These are phyloP conservation scores for Coemansia sp. DNA, from an alignment of 192 early-diverging fungal species.

Conservation along the genomic window DNA sequence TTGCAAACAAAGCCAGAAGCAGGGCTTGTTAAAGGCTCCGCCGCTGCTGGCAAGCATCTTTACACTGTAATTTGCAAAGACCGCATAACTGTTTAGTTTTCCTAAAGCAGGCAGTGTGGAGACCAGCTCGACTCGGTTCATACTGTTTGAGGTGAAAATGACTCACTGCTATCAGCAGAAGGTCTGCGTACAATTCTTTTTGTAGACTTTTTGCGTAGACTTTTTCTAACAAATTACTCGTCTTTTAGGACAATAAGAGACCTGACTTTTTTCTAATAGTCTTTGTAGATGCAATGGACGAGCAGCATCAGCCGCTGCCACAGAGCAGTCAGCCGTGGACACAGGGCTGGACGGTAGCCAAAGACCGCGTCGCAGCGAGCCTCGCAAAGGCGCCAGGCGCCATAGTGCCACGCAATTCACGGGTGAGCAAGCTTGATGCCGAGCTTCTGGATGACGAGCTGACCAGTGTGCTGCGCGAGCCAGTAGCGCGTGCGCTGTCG, in stretches of 20 bases:
- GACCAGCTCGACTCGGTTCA: not conserved
- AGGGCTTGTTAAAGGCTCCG: too few relatives aligned
- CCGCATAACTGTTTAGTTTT: too few relatives aligned
- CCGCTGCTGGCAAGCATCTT: too few relatives aligned
- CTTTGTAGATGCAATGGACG: conserved; percentile 1
- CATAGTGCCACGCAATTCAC: conserved; percentile 53
- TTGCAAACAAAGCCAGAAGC: not conserved
- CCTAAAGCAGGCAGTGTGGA: too few relatives aligned
- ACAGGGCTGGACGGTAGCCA: conserved; percentile 35
- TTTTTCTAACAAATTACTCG: not conserved
- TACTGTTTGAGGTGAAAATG: not conserved
- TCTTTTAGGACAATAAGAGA: not conserved
- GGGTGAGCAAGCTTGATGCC: conserved; percentile 83
- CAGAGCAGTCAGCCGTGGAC: conserved; percentile 37
- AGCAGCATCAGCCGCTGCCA: conserved; percentile 10
- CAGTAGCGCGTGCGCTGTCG: conserved; percentile 67
- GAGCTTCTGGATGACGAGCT: conserved; percentile 79
- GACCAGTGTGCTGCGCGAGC: conserved; percentile 72
- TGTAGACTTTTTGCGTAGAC: not conserved
- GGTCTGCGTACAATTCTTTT: not conserved
- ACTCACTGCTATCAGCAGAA: too few relatives aligned
- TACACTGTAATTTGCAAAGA: too few relatives aligned
- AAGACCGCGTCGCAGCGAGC: conserved; percentile 53
- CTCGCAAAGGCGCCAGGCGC: conserved; percentile 69
- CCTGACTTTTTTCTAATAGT: not conserved